Evolutionary conservation across 2,329 filamentous ascomycete genomes (phyloP), one percentile per base, ranked within the genome.

Genomic region (Colletotrichum sp.): DNA sequence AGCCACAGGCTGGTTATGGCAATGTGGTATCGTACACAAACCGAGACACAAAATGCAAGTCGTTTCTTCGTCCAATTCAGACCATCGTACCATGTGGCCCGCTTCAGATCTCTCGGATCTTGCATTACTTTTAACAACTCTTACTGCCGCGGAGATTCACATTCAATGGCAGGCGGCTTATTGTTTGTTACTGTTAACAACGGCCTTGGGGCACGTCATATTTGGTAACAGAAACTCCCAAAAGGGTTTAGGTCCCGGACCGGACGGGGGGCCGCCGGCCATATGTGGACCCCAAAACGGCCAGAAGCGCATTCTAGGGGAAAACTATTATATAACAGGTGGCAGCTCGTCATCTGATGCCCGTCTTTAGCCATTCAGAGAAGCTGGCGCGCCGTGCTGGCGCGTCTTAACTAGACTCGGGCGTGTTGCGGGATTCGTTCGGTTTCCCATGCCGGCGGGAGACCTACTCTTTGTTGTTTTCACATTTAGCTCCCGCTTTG

Each of bases 141-240:
- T 44, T 32, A 15, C 30, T 24, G 77, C 80, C 81, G 80, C 81
- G 81, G 81, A 82, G 81, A 82, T 81, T 68, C 75, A 67, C 44
- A 68, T 71, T 78, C 71, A 68, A 72, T 73, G 52, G 77, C 76
- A 44, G 65, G 60, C 60, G 62, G 67, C 63, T 73, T 44, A 74
- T 15, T 39, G 32, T 49, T 44, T 44, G 68, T 68, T 72, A 30
- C 44, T 64, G 67, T 60, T 67, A 52, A 57, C 68, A 57, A 60
- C 55, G 28, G 71, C 69, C 70, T 72, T 60, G 60, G 52, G 59
- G 71, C 34, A 74, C 77, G 74, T 80, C 72, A 78, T 78, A 77
- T 80, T 81, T 79, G 78, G 78, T 81, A 82, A 81, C 71, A 81
- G 78, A 80, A 81, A 80, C 75, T 75, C 78, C 55, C 59, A 71